Conservation (phyloP, 2,329 filamentous ascomycete species). For the Hypomyces rosellus region DNA sequence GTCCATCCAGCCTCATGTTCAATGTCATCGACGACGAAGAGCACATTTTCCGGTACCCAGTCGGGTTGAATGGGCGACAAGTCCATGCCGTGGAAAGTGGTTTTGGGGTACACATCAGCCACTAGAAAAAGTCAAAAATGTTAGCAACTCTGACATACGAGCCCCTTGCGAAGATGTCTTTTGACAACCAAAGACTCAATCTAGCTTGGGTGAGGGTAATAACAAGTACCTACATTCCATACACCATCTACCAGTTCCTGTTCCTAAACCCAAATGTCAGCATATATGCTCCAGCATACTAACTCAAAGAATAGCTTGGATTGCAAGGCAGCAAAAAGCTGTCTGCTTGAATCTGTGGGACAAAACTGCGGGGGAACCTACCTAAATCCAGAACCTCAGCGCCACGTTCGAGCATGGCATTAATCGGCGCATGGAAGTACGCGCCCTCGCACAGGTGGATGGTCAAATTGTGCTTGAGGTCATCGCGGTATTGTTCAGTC, state of each 20-base stretch:
- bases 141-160: not conserved
- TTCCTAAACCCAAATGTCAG: constrained; percentile 29
- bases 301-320: not conserved
- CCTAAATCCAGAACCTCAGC: constrained; percentile 43
- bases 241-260: constrained; percentile 46
- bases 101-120: constrained; percentile 39
- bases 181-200: not conserved
- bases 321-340: not conserved
- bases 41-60: constrained; percentile 45
- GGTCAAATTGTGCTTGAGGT: constrained; percentile 35
- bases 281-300: not conserved
- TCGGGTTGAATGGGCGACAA: constrained; percentile 47
- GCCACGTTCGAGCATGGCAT: constrained; percentile 30
- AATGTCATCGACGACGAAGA: constrained; percentile 47
- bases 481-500: constrained; percentile 35
- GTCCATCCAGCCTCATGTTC: constrained; percentile 46
- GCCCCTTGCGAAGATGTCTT: not conserved
- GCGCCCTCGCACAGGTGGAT: constrained; percentile 32
- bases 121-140: constrained; percentile 27
- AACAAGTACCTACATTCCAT: constrained; percentile 38
- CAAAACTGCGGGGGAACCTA: constrained; percentile 18
- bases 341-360: not conserved
- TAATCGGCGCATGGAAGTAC: constrained; percentile 40
- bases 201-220: not conserved
- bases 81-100: constrained; percentile 42